These are phyloP conservation scores for Tilletiopsis washingtonensis DNA, from an alignment of 1,284 basidiomycete genomes.

Conservation along the genomic window DNA sequence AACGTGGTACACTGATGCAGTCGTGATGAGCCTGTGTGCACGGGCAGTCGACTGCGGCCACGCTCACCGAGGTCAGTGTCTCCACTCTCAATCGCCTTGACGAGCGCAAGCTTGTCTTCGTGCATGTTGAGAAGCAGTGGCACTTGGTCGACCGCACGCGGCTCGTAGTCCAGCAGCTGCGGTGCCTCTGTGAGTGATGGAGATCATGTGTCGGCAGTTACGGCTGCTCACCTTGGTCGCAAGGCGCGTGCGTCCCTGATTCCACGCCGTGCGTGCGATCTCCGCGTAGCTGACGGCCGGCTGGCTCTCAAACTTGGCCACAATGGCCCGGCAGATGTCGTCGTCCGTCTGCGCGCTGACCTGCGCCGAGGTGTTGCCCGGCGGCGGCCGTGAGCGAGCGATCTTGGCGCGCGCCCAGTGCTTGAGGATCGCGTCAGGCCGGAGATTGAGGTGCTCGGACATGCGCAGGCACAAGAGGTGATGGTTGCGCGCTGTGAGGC, in stretches of 20 bases:
- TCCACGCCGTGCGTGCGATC: conserved; percentile 88
- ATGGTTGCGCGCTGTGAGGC: conserved; percentile 76
- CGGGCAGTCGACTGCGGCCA: background rate
- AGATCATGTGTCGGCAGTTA: background rate
- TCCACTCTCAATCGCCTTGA: conserved; percentile 86
- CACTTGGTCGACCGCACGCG: conserved; percentile 82
- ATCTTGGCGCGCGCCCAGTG: conserved; percentile 97
- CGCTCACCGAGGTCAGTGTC: conserved; percentile 70
- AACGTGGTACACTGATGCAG: conserved; percentile 18
- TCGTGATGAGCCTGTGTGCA: background rate
- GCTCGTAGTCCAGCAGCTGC: conserved; percentile 84
- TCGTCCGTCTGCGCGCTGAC: conserved; percentile 54
- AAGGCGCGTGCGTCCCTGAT: conserved; percentile 70
- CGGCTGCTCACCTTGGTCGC: conserved; percentile 67
- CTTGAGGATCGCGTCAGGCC: conserved; percentile 77
- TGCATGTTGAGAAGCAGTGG: conserved; percentile 88
- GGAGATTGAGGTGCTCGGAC: conserved; percentile 70
- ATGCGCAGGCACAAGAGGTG: conserved; percentile 89
- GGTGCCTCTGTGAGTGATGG: background rate
- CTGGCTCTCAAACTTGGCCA: conserved; percentile 70
- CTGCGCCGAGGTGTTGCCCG: conserved; percentile 8
- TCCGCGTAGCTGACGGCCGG: conserved; percentile 76
- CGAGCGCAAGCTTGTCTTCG: conserved; percentile 76
- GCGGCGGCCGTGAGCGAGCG: conserved; percentile 55
- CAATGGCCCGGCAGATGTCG: conserved; percentile 69